A percentile compares a stretch with the other conserved stretches of the same genome.
Conservation (phyloP, 2,329 filamentous ascomycete species). For the Fusarium cyanostomum region DNA sequence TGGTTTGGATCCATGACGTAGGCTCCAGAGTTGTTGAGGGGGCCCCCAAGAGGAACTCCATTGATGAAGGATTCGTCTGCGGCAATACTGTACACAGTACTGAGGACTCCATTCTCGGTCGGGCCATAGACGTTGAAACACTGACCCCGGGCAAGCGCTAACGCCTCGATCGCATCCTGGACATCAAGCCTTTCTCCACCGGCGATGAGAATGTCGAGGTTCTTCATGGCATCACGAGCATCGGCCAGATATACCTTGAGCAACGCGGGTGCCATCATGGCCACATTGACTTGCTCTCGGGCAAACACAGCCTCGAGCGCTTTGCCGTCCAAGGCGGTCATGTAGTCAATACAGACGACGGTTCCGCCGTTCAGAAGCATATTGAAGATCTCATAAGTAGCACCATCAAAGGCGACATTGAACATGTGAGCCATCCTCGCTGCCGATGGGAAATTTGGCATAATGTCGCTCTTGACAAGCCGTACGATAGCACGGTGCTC, state of each 20-base stretch:
- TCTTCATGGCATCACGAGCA: not conserved
- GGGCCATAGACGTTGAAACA: constrained; percentile 36
- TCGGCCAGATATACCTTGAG: constrained; percentile 27
- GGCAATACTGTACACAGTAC: constrained; percentile 20
- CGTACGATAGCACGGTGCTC: constrained; percentile 32
- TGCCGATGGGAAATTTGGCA: not conserved
- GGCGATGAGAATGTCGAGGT: constrained; percentile 11
- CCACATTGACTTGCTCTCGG: constrained; percentile 6
- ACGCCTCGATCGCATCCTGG: constrained; percentile 2
- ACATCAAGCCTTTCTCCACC: constrained; percentile 29
- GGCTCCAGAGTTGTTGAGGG: constrained; percentile 36
- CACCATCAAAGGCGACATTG: constrained; percentile 34
- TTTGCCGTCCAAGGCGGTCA: constrained; percentile 13
- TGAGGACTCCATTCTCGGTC: constrained; percentile 35
- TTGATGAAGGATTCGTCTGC: constrained; percentile 6
- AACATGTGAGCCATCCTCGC: constrained; percentile 22
- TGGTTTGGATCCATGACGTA: constrained; percentile 29
- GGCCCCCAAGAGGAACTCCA: constrained; percentile 37
- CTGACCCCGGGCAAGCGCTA: not conserved
- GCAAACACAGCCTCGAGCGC: constrained; percentile 15
- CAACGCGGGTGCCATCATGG: constrained; percentile 15
- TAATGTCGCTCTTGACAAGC: constrained; percentile 13
- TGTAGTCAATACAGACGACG: constrained; percentile 28
- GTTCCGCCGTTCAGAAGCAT: constrained; percentile 35
- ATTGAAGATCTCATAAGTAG: constrained; percentile 31